These are phyloP conservation scores for Aspergillus niger DNA, from an alignment of 2,329 filamentous ascomycete species.

Conservation along the genomic window DNA sequence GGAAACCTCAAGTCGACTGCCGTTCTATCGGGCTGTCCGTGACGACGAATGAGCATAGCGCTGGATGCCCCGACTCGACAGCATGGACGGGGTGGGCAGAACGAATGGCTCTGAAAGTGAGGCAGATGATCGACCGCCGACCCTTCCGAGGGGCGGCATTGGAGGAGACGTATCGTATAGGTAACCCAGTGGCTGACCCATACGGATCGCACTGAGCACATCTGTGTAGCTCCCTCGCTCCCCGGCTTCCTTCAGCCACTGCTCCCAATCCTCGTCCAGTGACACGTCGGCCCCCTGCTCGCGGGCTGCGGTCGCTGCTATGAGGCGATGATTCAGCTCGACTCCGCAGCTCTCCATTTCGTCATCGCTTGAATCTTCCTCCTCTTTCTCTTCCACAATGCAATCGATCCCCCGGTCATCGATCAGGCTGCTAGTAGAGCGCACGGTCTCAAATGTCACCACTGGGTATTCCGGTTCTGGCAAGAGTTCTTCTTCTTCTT, in stretches of 20 bases:
- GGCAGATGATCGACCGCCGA: slow-evolving; percentile 20
- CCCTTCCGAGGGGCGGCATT: slow-evolving; percentile 19
- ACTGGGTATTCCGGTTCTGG: slow-evolving; percentile 26
- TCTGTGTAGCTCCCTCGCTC: slow-evolving; percentile 52
- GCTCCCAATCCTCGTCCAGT: slow-evolving; percentile 55
- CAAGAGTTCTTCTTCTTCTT: slow-evolving; percentile 19
- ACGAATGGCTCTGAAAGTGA: slow-evolving; percentile 27
- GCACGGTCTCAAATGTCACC: slow-evolving; percentile 27
- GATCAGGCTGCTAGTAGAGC: slow-evolving; percentile 26
- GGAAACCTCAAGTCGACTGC: slow-evolving; percentile 5
- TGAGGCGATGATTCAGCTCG: slow-evolving; percentile 53
- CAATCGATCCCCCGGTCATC: slow-evolving; percentile 29
- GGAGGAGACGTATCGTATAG: slow-evolving; percentile 29
- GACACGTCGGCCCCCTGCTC: slow-evolving; percentile 51
- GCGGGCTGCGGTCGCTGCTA: slow-evolving; percentile 56
- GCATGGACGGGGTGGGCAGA: slow-evolving; percentile 24
- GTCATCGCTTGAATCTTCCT: slow-evolving; percentile 49
- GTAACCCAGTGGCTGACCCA: slow-evolving; percentile 37
- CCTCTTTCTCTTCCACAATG: slow-evolving; percentile 30
- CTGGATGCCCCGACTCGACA: slow-evolving; percentile 26
- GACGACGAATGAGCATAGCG: slow-evolving; percentile 27
- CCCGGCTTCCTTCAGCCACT: slow-evolving; percentile 59
- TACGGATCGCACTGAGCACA: slow-evolving; percentile 43
- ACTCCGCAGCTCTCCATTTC: slow-evolving; percentile 55
- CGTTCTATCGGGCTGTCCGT: slow-evolving; percentile 29